Base-by-base conservation (phyloP, 2,329 filamentous ascomycete genomes). In the Pseudocercospora ulei region DNA sequence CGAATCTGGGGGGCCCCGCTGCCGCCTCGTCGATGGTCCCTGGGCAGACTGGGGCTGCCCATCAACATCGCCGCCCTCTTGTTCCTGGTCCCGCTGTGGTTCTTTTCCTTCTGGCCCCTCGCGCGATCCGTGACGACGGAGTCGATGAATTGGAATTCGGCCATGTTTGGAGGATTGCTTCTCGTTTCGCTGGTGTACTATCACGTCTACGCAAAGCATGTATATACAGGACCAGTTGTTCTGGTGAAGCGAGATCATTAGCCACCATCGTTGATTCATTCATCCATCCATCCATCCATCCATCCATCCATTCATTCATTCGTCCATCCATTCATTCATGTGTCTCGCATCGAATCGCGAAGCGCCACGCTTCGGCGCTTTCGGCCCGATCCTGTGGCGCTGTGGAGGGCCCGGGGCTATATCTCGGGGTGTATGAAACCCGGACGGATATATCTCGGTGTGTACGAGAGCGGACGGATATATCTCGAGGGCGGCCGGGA, bases 381-480 rank as follows among this genome's bases (percentile, higher is more conserved):
- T n/a, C n/a, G n/a, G n/a, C n/a, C n/a, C n/a, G n/a, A n/a, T n/a
- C n/a, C n/a, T n/a, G n/a, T n/a, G n/a, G n/a, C n/a, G n/a, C n/a
- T n/a, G n/a, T n/a, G n/a, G n/a, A n/a, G n/a, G n/a, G n/a, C n/a
- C n/a, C n/a, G n/a, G n/a, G n/a, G n/a, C n/a, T n/a, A n/a, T n/a
- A n/a, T n/a, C n/a, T n/a, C n/a, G n/a, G n/a, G n/a, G n/a, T n/a
- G n/a, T n/a, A n/a, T n/a, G n/a, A n/a, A n/a, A n/a, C n/a, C n/a
- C n/a, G n/a, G n/a, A n/a, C n/a, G n/a, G n/a, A n/a, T 94, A 39
- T 94, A 94, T 66, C 64, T 94, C 26, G 83, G 84, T 14, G 80
- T 81, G 28, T 94, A 94, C 62, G 86, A 94, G 60, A 78, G 78
- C 48, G 80, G 82, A 6, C 78, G 84, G 55, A 60, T 69, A 5